Conservation (phyloP, 2,329 filamentous ascomycete species). For the Ophiostoma tasmaniense region DNA sequence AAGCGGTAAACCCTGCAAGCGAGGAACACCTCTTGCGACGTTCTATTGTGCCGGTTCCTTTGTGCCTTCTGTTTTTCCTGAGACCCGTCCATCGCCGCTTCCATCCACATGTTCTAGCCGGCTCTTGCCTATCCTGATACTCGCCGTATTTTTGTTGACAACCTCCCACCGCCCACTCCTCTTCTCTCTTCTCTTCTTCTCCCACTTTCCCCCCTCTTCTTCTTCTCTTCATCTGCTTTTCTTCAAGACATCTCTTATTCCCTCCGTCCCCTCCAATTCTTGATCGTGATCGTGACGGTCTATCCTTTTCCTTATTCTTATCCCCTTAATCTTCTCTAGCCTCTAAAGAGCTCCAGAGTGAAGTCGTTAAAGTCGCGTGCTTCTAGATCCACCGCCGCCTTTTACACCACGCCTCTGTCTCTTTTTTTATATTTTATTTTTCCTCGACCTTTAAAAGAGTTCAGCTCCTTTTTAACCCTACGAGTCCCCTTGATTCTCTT, state of each 20-base stretch:
- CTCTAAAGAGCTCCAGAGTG: background rate
- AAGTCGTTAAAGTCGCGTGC: slow-evolving; percentile 2
- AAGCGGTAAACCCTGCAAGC: background rate
- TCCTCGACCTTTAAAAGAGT: background rate
- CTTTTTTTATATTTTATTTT: background rate
- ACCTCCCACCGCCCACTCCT: background rate
- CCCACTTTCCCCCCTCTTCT: background rate
- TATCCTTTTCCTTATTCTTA: background rate
- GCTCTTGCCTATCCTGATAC: background rate
- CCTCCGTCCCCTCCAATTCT: background rate
- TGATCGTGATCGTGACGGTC: slow-evolving; percentile 8
- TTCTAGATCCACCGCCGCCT: background rate
- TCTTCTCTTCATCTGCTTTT: background rate
- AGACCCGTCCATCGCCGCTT: slow-evolving; percentile 1
- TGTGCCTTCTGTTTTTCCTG: background rate
- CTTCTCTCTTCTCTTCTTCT: background rate
- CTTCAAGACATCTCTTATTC: background rate
- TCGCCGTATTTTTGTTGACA: slow-evolving; percentile 7
- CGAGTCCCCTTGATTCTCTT: background rate
- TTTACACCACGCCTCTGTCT: background rate
- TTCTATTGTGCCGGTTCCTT: background rate
- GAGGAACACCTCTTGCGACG: background rate
- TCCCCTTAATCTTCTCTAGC: background rate
- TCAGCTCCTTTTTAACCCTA: background rate
- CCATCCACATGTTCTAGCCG: background rate